These are phyloP conservation scores for Buxus sempervirens DNA, from an alignment of 164 flowering plant genomes.

Conservation along the genomic window DNA sequence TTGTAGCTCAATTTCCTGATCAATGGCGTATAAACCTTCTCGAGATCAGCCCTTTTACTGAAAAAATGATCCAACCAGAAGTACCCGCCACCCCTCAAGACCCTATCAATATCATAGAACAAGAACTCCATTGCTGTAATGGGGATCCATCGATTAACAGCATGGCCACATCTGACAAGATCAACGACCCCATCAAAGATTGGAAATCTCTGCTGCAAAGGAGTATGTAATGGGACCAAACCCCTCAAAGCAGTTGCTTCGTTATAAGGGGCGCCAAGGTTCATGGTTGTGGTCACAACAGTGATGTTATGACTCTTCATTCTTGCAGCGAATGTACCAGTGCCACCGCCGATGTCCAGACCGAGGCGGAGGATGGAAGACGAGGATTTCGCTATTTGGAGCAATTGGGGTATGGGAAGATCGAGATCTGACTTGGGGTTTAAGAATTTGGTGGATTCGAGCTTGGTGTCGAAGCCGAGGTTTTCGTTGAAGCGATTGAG, in stretches of 20 bases:
- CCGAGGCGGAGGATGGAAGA: conserved; percentile 44
- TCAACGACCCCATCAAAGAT: conserved; percentile 65
- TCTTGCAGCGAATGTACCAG: conserved; percentile 60
- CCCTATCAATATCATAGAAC: conserved; percentile 61
- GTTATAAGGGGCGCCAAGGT: conserved; percentile 51
- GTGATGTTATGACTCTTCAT: conserved; percentile 60
- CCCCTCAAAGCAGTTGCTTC: conserved; percentile 63
- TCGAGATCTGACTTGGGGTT: conserved; percentile 46
- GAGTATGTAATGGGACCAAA: conserved; percentile 60
- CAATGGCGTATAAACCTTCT: conserved; percentile 53
- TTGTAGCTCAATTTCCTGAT: conserved; percentile 60
- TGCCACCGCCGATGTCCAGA: conserved; percentile 68
- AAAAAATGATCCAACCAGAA: conserved; percentile 69
- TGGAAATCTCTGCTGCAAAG: conserved; percentile 74
- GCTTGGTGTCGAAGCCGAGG: conserved; percentile 43
- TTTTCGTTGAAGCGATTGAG: conserved; percentile 22
- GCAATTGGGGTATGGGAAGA: conserved; percentile 51
- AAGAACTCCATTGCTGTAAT: conserved; percentile 50
- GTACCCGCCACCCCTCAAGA: conserved; percentile 66
- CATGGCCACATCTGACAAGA: conserved; percentile 62
- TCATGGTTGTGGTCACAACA: conserved; percentile 65
- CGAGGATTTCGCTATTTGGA: conserved; percentile 34
- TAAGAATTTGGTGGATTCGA: conserved; percentile 31
- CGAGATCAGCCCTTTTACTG: conserved; percentile 53
- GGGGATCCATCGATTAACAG: conserved; percentile 77